Evolutionary conservation across 1,139 yeast genomes (phyloP), one percentile per base, ranked within the genome.

Genomic region (Tardiomyces digboiensis): DNA sequence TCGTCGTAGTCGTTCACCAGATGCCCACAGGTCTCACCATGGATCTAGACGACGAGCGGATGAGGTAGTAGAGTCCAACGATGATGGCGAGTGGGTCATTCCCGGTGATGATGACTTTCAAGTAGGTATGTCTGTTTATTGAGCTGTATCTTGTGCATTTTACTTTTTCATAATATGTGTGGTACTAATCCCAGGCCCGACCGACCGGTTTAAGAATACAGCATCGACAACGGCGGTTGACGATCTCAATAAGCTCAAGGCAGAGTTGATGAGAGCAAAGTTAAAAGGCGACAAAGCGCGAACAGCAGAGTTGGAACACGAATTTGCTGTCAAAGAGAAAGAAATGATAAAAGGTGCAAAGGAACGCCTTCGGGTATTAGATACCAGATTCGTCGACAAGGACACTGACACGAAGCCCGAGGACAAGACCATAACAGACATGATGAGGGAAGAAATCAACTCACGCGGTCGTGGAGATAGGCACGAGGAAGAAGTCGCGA

Each of bases 381-480:
- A 26, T 26, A 26, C 33, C 5, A n/a, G 33, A 5, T 26, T 26
- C 14, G 33, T 26, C 16, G 33, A 26, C 33, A n/a, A 16, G 16
- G 8, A 8, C 5, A 16, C 8, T 5, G 33, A 26, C 33, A 26
- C 12, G 14, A 4, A 26, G 33, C 33, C 33, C 16, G 54, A 53
- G 3, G 63, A 60, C 19, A 54, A 65, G 59, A 61, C 69, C 0
- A 54, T 69, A 7, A 61, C 59, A 10, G 71, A 70, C 33, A 58
- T 72, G 65, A 56, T 65, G 6, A 59, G 64, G n/a, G 66, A 66
- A 42, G 73, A 67, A 46, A 56, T 54, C 39, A 46, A 57, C n/a
- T 52, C 61, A 2, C 41, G 59, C 1, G 51, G 55, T 2, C 41
- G 54, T 7, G 42, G 53, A 42, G 52, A 53, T 29, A 46, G 48